Conservation (phyloP, 495 filamentous ascomycete genomes). For the Annulohypoxylon moriforme region DNA sequence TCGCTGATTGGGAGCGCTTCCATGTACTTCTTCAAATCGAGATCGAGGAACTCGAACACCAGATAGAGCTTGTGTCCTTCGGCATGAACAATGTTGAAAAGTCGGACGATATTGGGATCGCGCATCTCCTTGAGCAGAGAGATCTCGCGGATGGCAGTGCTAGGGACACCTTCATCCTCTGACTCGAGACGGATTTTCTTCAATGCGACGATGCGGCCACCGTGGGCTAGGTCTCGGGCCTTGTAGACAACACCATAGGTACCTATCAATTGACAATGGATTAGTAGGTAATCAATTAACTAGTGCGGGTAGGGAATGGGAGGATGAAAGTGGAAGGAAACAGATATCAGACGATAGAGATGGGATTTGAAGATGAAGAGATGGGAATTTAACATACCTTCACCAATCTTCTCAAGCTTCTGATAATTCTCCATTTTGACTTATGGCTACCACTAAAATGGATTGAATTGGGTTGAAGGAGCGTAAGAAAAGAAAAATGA, state of each 20-base stretch:
- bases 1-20: slow-evolving; percentile 92
- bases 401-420: slow-evolving; percentile 99
- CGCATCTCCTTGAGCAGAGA: slow-evolving; percentile 97
- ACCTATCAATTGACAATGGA: slow-evolving; percentile 59
- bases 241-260: slow-evolving; percentile 96
- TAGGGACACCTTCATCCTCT: slow-evolving; percentile 96
- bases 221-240: slow-evolving; percentile 81
- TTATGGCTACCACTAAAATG: neutral
- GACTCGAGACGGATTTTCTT: slow-evolving; percentile 99
- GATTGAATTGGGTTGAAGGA: slow-evolving; percentile 27
- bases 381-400: slow-evolving; percentile 70
- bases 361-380: neutral
- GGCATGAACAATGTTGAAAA: slow-evolving; percentile 95
- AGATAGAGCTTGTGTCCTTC: slow-evolving; percentile 97
- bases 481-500: slow-evolving; percentile 24
- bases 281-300: slow-evolving; percentile 14
- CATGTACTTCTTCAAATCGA: slow-evolving; percentile 99
- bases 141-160: slow-evolving; percentile 96
- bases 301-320: neutral
- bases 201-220: slow-evolving; percentile 86
- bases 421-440: slow-evolving; percentile 95
- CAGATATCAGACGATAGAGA: slow-evolving; percentile 3
- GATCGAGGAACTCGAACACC: slow-evolving; percentile 93
- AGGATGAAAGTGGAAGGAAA: neutral
- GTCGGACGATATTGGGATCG: slow-evolving; percentile 91